Evolutionary conservation across 371 early-diverging fungal genomes (phyloP).

Genomic region (Gilbertella persicaria): DNA sequence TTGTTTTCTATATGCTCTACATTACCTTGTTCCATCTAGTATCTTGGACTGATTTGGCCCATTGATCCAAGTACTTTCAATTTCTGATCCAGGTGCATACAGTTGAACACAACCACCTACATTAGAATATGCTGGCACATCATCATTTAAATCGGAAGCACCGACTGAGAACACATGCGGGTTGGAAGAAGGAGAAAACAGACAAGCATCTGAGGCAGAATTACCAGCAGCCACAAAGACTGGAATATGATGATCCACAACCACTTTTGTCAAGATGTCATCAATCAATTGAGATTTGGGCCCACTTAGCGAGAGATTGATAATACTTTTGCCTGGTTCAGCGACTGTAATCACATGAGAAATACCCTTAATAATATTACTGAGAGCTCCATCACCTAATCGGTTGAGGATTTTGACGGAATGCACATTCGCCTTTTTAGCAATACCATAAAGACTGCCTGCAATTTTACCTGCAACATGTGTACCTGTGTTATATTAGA

Average conservation of each 20-base stretch:
- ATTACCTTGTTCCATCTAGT: constrained; percentile 64
- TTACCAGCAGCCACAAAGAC: constrained; percentile 78
- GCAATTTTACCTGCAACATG: constrained; percentile 69
- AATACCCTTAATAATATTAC: constrained; percentile 28
- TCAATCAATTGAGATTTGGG: constrained; percentile 40
- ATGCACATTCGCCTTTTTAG: constrained; percentile 57
- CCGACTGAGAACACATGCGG: constrained; percentile 71
- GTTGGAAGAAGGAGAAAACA: constrained; percentile 66
- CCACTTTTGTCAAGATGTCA: constrained; percentile 46
- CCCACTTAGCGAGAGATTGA: constrained; percentile 69
- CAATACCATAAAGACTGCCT: constrained; percentile 59
- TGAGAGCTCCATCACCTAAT: constrained; percentile 44
- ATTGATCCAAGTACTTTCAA: constrained; percentile 52
- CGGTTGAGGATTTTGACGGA: constrained; percentile 65
- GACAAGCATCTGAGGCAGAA: constrained; percentile 64
- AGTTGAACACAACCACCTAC: constrained; percentile 61
- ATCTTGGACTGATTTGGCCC: constrained; percentile 34
- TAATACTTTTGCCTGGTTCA: constrained; percentile 32
- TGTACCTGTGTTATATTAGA: constrained; percentile 50
- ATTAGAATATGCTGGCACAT: constrained; percentile 51
- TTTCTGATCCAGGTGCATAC: constrained; percentile 54
- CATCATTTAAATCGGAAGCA: constrained; percentile 50
- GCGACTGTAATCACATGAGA: constrained; percentile 42
- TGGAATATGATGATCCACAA: constrained; percentile 41
- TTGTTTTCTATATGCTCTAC: constrained; percentile 33